Evolutionary conservation across 2,329 filamentous ascomycete species (phyloP).

Genomic region (Thielaviopsis populi): DNA sequence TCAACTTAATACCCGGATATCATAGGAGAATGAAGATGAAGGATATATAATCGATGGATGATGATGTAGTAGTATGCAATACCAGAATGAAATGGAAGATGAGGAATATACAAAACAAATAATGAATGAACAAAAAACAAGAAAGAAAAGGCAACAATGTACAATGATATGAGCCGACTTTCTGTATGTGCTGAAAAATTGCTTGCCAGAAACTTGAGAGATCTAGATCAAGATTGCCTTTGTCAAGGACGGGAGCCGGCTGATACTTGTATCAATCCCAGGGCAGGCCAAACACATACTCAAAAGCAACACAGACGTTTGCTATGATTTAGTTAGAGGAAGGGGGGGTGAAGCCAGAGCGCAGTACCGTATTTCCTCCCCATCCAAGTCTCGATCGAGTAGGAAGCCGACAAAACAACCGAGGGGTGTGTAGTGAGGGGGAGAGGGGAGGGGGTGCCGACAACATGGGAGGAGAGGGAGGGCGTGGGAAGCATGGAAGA

Average conservation of each 20-base stretch:
- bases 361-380: background rate
- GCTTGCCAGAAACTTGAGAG: constrained; percentile 6
- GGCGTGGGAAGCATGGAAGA: background rate
- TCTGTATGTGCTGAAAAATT: background rate
- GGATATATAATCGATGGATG: background rate
- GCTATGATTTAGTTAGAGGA: background rate
- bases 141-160: background rate
- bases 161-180: background rate
- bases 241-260: background rate
- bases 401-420: background rate
- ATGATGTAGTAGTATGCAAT: background rate
- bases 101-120: background rate
- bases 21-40: background rate
- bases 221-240: background rate
- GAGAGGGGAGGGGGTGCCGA: background rate
- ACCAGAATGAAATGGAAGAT: constrained; percentile 7
- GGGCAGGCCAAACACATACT: background rate
- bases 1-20: background rate
- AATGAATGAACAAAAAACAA: constrained; percentile 6
- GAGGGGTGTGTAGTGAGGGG: background rate
- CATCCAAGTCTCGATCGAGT: background rate
- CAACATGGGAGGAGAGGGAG: background rate
- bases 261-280: constrained; percentile 1
- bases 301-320: background rate
- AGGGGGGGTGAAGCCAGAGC: constrained; percentile 5